phyloP scores from a whole-genome alignment of 495 filamentous ascomycete species.

The Talaromyces ruber region DNA sequence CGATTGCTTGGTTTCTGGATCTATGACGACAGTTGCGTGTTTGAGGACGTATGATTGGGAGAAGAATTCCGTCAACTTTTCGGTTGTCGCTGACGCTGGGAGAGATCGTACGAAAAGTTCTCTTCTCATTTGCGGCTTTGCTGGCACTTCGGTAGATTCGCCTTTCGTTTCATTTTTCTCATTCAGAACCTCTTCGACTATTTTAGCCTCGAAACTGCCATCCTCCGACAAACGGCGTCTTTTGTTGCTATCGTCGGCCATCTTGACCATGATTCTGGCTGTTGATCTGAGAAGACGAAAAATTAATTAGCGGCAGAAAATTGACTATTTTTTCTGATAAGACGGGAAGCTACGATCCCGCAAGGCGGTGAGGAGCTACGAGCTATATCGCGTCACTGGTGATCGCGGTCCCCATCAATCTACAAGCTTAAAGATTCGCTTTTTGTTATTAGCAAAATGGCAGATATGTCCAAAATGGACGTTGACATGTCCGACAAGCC shows the following conservation, averaged over 20 bases:
- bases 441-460: neutral
- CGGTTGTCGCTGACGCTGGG: constrained; percentile 67
- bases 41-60: constrained; percentile 91
- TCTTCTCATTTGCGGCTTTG: constrained; percentile 37
- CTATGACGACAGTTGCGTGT: constrained; percentile 80
- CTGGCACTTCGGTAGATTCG: constrained; percentile 8
- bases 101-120: constrained; percentile 89
- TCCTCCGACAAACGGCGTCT: constrained; percentile 24
- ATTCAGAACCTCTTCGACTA: neutral
- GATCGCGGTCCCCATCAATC: neutral
- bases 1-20: constrained; percentile 71
- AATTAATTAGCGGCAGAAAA: constrained; percentile 39
- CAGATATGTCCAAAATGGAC: constrained; percentile 33
- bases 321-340: constrained; percentile 6
- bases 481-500: constrained; percentile 25
- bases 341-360: neutral
- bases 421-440: neutral
- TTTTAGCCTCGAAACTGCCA: constrained; percentile 5
- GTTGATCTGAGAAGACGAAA: constrained; percentile 15
- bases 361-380: neutral
- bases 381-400: neutral
- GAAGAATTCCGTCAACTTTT: constrained; percentile 76
- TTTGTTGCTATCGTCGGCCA: constrained; percentile 24
- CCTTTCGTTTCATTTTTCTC: constrained; percentile 13
- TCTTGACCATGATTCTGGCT: constrained; percentile 19